Conservation (phyloP, 257 asterid genomes). For the Knoxia roxburghii region DNA sequence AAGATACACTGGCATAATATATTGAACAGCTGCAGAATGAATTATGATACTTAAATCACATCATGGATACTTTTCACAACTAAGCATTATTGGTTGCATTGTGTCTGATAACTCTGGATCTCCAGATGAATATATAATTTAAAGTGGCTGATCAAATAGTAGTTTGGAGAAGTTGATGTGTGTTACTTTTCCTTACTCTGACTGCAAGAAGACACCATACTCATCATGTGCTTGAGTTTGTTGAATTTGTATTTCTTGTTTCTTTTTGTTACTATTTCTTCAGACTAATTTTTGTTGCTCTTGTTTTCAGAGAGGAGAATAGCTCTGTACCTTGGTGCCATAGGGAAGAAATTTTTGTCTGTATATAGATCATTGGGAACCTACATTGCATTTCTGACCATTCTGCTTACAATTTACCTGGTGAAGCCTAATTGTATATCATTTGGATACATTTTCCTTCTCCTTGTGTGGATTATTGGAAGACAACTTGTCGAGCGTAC, state of each 20-base stretch:
- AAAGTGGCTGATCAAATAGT: background rate
- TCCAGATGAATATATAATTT: background rate
- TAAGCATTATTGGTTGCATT: background rate
- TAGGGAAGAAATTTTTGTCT: slow-evolving; percentile 79
- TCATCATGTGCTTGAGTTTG: background rate
- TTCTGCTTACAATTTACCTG: slow-evolving; percentile 77
- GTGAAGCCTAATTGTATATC: slow-evolving; percentile 82
- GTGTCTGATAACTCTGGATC: background rate
- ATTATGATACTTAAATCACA: background rate
- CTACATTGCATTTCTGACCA: slow-evolving; percentile 84
- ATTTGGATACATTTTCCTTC: slow-evolving; percentile 88
- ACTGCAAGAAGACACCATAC: background rate
- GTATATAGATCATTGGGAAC: slow-evolving; percentile 90
- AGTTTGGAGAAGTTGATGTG: background rate
- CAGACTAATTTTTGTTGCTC: slow-evolving; percentile 23
- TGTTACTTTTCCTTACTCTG: slow-evolving; percentile 6
- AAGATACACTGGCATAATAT: background rate
- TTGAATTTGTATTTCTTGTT: background rate
- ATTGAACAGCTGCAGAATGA: background rate
- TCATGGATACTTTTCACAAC: background rate
- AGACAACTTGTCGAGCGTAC: slow-evolving; percentile 89
- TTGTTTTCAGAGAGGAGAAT: slow-evolving; percentile 80
- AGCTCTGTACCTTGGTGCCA: slow-evolving; percentile 81
- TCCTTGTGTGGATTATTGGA: slow-evolving; percentile 91
- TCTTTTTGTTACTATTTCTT: background rate